Evolutionary conservation across 2,329 filamentous ascomycete genomes (phyloP).

Genomic region (Ustulina deusta): DNA sequence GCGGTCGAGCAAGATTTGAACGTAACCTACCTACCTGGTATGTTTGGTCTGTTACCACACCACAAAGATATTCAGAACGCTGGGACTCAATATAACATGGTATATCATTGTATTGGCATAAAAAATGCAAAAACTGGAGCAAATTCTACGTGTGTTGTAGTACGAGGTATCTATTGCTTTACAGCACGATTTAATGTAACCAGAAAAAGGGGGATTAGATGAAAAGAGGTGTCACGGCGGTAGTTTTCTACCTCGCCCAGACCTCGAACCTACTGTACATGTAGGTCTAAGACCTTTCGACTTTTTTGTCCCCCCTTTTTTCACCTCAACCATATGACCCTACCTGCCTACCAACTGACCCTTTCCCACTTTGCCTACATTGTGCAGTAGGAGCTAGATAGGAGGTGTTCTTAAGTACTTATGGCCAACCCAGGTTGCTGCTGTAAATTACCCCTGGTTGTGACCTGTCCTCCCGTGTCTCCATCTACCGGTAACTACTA

Average conservation of each 20-base stretch:
- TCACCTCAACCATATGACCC: constrained; percentile 9
- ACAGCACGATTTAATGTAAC: constrained; percentile 4
- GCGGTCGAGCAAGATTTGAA: neutral
- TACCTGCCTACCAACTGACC: constrained; percentile 5
- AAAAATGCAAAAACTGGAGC: too few relatives aligned
- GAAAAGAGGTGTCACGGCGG: neutral
- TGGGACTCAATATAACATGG: neutral
- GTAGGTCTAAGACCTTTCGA: neutral
- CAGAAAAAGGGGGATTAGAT: neutral
- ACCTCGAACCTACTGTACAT: neutral
- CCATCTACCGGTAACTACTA: constrained; percentile 8
- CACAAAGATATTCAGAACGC: neutral
- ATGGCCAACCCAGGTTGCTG: neutral
- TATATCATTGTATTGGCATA: neutral
- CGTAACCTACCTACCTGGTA: neutral
- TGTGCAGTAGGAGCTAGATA: neutral
- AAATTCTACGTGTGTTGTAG: too few relatives aligned
- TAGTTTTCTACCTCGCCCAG: neutral
- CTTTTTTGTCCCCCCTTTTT: constrained; percentile 19
- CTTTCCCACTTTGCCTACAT: constrained; percentile 3
- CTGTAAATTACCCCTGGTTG: neutral
- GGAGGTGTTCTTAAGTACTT: constrained; percentile 5
- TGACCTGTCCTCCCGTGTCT: constrained; percentile 2
- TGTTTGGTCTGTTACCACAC: neutral
- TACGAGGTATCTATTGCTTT: neutral